Conservation (phyloP, 345 rosid species). For the Moricandia moricandioides region DNA sequence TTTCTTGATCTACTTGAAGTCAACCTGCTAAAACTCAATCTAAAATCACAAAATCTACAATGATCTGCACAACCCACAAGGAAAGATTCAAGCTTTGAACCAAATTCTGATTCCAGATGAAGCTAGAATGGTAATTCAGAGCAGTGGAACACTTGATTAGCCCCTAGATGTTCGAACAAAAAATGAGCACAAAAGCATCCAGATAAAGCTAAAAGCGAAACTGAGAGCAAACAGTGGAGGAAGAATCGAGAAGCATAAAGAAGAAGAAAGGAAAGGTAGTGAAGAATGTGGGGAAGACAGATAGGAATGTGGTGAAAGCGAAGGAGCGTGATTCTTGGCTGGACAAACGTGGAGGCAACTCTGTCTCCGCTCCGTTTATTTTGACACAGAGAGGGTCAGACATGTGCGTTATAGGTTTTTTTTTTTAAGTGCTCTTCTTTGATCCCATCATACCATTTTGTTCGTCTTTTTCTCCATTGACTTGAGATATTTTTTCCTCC, state of each 20-base stretch:
- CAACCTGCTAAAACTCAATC: constrained; percentile 9
- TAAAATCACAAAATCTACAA: constrained; percentile 7
- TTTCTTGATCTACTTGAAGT: constrained; percentile 1
- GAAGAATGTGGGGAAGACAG: constrained; percentile 20
- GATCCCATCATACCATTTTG: neutral
- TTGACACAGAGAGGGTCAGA: constrained; percentile 18
- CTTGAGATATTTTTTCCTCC: constrained; percentile 2
- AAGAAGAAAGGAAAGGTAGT: constrained; percentile 11
- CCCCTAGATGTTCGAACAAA: neutral
- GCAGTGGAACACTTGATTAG: neutral
- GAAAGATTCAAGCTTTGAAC: constrained; percentile 9
- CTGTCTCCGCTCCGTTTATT: constrained; percentile 26
- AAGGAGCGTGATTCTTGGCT: constrained; percentile 48
- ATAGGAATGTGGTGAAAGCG: constrained; percentile 20
- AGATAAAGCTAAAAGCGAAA: constrained; percentile 5
- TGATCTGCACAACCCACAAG: constrained; percentile 15
- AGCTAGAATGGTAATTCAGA: constrained; percentile 3
- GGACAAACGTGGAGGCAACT: constrained; percentile 84
- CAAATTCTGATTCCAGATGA: neutral
- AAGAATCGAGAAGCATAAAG: constrained; percentile 17
- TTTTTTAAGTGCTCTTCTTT: neutral
- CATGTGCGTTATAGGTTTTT: constrained; percentile 24
- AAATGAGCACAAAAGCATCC: neutral
- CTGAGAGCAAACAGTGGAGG: constrained; percentile 39
- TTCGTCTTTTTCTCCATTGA: constrained; percentile 31